Evolutionary conservation across 345 rosid genomes (phyloP).

Genomic region (Salix suchowensis): DNA sequence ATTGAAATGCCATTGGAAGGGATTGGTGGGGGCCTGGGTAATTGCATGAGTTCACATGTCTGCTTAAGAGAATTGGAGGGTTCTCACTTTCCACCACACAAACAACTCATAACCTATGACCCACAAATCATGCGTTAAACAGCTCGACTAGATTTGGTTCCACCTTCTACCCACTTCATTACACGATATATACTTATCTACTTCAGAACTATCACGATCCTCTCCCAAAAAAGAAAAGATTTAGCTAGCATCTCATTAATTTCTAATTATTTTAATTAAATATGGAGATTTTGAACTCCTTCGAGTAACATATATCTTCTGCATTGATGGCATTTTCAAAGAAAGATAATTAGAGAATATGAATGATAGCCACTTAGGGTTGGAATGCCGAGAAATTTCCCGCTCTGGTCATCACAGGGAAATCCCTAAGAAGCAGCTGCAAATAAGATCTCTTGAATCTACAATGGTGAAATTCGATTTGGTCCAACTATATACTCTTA

Average conservation of each 20-base stretch:
- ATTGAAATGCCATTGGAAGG: conserved; percentile 2
- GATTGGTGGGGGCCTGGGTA: conserved; percentile 26
- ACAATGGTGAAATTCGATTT: conserved; percentile 25
- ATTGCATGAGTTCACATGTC: conserved; percentile 47
- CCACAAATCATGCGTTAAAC: conserved; percentile 51
- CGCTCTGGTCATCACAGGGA: neutral
- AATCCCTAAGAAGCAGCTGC: conserved; percentile 27
- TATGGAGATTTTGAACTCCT: neutral
- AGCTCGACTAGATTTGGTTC: conserved; percentile 59
- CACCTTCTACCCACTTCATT: conserved; percentile 13
- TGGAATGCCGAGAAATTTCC: conserved; percentile 16
- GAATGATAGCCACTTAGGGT: neutral
- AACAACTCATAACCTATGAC: conserved; percentile 49
- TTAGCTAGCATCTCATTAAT: neutral
- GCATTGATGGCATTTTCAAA: neutral
- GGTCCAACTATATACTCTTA: conserved; percentile 8
- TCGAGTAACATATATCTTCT: neutral
- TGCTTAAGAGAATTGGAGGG: conserved; percentile 34
- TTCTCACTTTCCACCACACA: conserved; percentile 55
- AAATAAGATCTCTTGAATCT: conserved; percentile 43
- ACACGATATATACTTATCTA: conserved; percentile 5
- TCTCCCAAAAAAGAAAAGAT: neutral
- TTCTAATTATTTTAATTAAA: neutral
- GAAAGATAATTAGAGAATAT: neutral
- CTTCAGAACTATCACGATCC: conserved; percentile 21